Evolutionary conservation across 345 rosid species (phyloP), one percentile per base, ranked within the genome.

Genomic region (Chamaenerion angustifolium): DNA sequence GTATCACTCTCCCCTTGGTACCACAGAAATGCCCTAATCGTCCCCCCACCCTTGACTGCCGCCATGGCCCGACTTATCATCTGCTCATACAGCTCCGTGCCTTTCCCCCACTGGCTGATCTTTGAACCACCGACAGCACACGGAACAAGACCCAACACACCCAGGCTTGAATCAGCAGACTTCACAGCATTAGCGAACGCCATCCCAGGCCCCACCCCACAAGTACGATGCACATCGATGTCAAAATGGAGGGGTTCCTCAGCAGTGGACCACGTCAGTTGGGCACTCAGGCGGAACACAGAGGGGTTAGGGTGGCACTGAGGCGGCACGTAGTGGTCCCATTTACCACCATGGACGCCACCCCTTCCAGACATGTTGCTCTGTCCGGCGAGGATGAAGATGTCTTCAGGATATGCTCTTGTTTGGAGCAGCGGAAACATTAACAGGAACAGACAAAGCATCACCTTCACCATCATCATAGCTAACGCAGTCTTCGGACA

Each of bases 321-420:
- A 0, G 58, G 64, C 0, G 73, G 77, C n/a, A 77, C 65, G 10
- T 54, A 19, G 1, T 57, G 40, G 52, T 70, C 61, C 76, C 79
- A 73, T 16, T 46, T 68, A 35, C 64, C 58, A 23, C 9, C 16
- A n/a, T 17, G 16, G 0, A 73, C 65, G 23, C 75, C 82, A 16
- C 79, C 79, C 16, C 75, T 58, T 12, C 82, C 69, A 13, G 71
- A 66, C 75, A 66, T 77, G 76, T 77, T 70, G 75, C 82, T 77
- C 56, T 73, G 75, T 6, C 77, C 77, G n/a, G 71, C 71, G 16
- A 77, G 51, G 43, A 74, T 54, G 62, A 71, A 77, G 43, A 74
- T 58, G 56, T 64, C 72, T 42, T 42, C 12, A 17, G 64, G 58
- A 10, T 40, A 40, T 8, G 51, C 14, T 31, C 8, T 7, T 4